Evolutionary conservation across 768 basidiomycete genomes (phyloP).

Genomic region (Suillus subaureus): DNA sequence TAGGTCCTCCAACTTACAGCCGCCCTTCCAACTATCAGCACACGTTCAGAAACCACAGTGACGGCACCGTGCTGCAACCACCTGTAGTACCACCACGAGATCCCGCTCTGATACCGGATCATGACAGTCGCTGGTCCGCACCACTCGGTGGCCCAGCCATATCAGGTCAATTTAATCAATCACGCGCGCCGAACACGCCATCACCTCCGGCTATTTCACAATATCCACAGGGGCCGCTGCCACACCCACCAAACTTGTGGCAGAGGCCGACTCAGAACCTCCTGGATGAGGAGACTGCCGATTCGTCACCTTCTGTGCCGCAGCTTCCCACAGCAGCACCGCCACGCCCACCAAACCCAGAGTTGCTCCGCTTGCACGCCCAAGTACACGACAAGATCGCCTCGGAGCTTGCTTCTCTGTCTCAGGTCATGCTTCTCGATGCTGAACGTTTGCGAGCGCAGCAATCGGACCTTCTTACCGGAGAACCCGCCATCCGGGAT

Average conservation of each 20-base stretch:
- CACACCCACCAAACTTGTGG: slow-evolving; percentile 22
- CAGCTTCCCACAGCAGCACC: slow-evolving; percentile 47
- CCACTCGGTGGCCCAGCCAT: slow-evolving; percentile 30
- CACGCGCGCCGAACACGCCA: slow-evolving; percentile 22
- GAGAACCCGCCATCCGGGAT: slow-evolving; percentile 92
- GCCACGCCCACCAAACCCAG: slow-evolving; percentile 87
- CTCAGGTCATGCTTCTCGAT: slow-evolving; percentile 63
- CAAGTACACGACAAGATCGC: slow-evolving; percentile 76
- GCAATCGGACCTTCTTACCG: slow-evolving; percentile 82
- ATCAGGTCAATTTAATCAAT: slow-evolving; percentile 29
- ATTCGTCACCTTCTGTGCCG: slow-evolving; percentile 27
- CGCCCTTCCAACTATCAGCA: slow-evolving; percentile 16
- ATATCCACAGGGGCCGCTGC: slow-evolving; percentile 29
- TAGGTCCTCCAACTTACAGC: slow-evolving; percentile 1
- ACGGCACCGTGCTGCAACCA: slow-evolving; percentile 24
- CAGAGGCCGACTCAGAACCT: slow-evolving; percentile 48
- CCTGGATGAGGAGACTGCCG: slow-evolving; percentile 58
- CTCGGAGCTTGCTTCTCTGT: slow-evolving; percentile 70
- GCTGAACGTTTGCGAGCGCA: slow-evolving; percentile 78
- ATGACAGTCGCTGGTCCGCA: slow-evolving; percentile 31
- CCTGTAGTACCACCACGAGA: slow-evolving; percentile 23
- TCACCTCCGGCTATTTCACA: slow-evolving; percentile 23
- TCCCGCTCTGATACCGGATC: slow-evolving; percentile 21
- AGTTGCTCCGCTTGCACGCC: slow-evolving; percentile 78
- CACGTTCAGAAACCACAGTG: slow-evolving; percentile 16